Base-by-base conservation (phyloP, 352 stramenopile genomes). In the Globisporangium yorkense region DNA sequence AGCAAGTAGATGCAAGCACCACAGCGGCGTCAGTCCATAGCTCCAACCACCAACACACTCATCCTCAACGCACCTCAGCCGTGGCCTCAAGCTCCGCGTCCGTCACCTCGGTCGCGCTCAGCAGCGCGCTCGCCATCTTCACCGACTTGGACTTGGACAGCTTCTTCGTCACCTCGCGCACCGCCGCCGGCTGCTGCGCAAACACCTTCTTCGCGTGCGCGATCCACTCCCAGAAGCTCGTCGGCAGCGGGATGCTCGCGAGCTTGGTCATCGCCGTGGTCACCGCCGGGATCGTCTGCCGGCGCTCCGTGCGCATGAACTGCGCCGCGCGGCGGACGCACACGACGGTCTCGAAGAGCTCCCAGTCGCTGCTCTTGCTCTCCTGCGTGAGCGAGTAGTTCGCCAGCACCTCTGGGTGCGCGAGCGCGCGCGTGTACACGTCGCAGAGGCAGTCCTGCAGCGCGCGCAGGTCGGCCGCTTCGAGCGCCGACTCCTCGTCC, bases 301-400 rank as follows among this genome's bases (percentile, higher is more conserved):
- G 75, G 7, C 57, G 67, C 59, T 84, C 67, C 27, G 70, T 61
- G 51, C 76, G 76, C 74, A 85, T 79, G 55, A 89, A 89, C 31
- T 81, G 59, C 35, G 66, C 65, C 10, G 79, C 79, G 46, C 75
- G 60, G 33, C 79, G 76, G n/a, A 86, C 54, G 41, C 79, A 89
- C 40, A 80, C 57, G 18, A 80, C 21, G 24, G 60, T 55, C 33
- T 63, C 41, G 40, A 80, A 51, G 20, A 72, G 51, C 56, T 54
- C 33, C 48, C 66, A 54, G 47, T 65, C 67, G 35, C 39, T 55
- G 8, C 64, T 51, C 13, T 54, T 51, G 54, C 41, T 53, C 55
- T 72, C 66, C 3, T 70, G 59, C 1, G 29, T 52, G 15, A n/a
- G 20, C 4, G 45, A 20, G 52, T 54, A 43, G n/a, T 31, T 21